These are phyloP conservation scores for Tranzscheliella williamsii DNA, from an alignment of 1,284 basidiomycete genomes.

Conservation along the genomic window DNA sequence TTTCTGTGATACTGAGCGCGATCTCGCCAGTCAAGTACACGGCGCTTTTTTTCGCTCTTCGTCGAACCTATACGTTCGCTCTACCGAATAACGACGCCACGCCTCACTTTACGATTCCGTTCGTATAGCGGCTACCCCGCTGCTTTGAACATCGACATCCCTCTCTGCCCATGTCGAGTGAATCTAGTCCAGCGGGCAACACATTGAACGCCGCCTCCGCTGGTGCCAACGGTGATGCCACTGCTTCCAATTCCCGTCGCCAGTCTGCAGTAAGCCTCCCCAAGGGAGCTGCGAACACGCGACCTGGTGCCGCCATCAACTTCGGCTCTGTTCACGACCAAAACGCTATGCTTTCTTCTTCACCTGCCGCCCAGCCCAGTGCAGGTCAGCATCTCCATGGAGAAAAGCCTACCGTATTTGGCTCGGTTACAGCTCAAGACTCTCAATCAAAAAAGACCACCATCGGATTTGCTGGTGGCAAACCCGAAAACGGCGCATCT, in stretches of 20 bases:
- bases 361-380: slow-evolving; percentile 60
- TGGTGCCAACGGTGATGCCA: slow-evolving; percentile 37
- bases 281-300: slow-evolving; percentile 36
- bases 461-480: slow-evolving; percentile 45
- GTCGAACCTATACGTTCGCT: too few relatives aligned
- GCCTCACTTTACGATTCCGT: too few relatives aligned
- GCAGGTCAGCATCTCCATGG: slow-evolving; percentile 55
- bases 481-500: slow-evolving; percentile 71
- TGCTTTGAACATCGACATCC: slow-evolving; percentile 32
- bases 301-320: slow-evolving; percentile 55
- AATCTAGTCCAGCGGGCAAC: slow-evolving; percentile 33
- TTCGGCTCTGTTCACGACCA: slow-evolving; percentile 62
- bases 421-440: slow-evolving; percentile 53
- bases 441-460: slow-evolving; percentile 53
- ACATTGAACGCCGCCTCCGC: slow-evolving; percentile 28
- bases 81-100: too few relatives aligned
- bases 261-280: slow-evolving; percentile 55
- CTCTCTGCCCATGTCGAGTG: slow-evolving; percentile 43
- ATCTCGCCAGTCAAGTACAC: too few relatives aligned
- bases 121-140: slow-evolving; percentile 13
- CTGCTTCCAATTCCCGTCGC: slow-evolving; percentile 22
- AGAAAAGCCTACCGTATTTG: slow-evolving; percentile 60
- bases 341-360: slow-evolving; percentile 61
- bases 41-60: too few relatives aligned
- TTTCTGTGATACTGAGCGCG: too few relatives aligned